Evolutionary conservation across 768 basidiomycete genomes (phyloP), one percentile per base, ranked within the genome.

Genomic region (Phlegmacium glaucopus): DNA sequence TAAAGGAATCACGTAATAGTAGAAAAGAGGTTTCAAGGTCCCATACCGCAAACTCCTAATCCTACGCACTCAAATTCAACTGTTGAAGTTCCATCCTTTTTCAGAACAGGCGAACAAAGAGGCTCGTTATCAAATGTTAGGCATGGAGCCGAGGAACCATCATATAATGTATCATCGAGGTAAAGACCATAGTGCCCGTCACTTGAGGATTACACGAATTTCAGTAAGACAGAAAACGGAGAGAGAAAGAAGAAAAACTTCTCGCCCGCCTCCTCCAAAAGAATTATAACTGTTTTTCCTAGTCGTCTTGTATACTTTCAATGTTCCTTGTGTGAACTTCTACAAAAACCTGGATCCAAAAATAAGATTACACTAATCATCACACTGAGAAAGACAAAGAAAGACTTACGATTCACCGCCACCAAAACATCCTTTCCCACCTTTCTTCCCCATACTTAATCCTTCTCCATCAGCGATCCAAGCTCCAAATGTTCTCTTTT

Each of bases 241-340:
- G 30, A 29, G 28, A 11, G 13, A 3, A 32, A 34, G 11, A 34
- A 30, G 22, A 40, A 41, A 15, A 48, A 10, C 35, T 17, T 76
- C 87, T 48, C 52, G 93, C 92, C 94, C n/a, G n/a, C n/a, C 94
- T 55, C 94, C 94, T 10, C 94, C 94, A 59, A 95, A 91, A 1
- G 90, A 91, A 50, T 96, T 73, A 54, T 78, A 91, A 12, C 77
- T 84, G 61, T 98, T 99, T 62, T 69, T 80, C 3, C 92, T 93
- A 0, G 94, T 94, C 83, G 89, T 89, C 41, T 76, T 81, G 70
- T 78, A 94, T 25, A 90, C 76, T 22, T 80, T 70, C 35, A 93
- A 58, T 4, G 62, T 64, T 4, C 61, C 67, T 42, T 71, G 69
- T 7, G 71, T 65, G 52, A 80, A 77, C 48, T 76, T 80, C 89